A percentile compares a stretch with the other conserved stretches of the same genome.
These are phyloP conservation scores for Fusarium ramigenum DNA, from an alignment of 2,329 filamentous ascomycete genomes.

Conservation along the genomic window DNA sequence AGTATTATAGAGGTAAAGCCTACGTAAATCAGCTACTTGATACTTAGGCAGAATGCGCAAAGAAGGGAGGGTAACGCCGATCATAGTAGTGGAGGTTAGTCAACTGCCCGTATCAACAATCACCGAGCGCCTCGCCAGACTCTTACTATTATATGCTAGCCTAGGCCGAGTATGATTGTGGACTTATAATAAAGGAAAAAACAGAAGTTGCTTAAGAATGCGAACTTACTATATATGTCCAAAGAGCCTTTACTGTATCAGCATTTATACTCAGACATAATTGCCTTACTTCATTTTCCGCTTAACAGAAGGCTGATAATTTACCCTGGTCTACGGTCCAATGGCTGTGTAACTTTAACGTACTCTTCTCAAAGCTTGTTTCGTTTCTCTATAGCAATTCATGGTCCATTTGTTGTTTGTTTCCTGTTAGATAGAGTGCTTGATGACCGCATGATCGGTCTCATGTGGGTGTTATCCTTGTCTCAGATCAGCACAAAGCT, in stretches of 20 bases:
- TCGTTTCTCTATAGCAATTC: background rate
- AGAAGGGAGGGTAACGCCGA: background rate
- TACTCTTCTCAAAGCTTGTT: background rate
- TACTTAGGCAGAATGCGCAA: background rate
- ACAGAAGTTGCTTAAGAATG: background rate
- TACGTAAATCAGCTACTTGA: background rate
- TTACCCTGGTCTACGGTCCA: background rate
- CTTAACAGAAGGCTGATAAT: background rate
- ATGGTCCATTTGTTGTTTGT: background rate
- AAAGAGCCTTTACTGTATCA: background rate
- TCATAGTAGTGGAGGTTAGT: background rate
- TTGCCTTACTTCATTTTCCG: background rate
- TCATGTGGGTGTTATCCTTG: conserved; percentile 27
- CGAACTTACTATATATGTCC: background rate
- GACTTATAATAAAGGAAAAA: background rate
- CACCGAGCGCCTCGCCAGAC: background rate
- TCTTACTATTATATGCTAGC: background rate
- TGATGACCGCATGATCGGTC: conserved; percentile 17
- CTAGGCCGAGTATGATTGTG: background rate
- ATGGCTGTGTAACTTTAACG: background rate
- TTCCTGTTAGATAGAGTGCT: background rate
- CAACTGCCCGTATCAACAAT: background rate
- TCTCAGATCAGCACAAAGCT: conserved; percentile 27
- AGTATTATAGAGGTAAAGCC: background rate
- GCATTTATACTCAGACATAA: background rate